Base-by-base conservation (phyloP, 805 yeast species). In the Komagataella populi region DNA sequence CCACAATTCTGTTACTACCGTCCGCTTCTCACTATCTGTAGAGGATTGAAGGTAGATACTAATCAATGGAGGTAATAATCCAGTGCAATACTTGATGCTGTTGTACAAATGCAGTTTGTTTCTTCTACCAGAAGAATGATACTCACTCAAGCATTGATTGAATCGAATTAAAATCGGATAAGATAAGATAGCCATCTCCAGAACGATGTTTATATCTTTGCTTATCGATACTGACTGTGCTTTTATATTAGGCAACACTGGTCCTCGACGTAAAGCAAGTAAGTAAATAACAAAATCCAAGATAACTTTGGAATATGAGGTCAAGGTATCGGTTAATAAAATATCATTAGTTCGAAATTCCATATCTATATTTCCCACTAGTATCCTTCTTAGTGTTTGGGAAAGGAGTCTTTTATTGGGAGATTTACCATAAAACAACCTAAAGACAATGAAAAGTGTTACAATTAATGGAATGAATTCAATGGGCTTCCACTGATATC, bases 91-190 rank as follows among this genome's bases (percentile, higher is more conserved):
- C 66, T 93, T 93, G 56, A 80, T 51, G 47, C 87, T 76, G 61
- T 93, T 93, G 52, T 76, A 70, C 18, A 89, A 58, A 61, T 88
- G 91, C 50, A 71, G 71, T 45, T 53, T 67, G 45, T 81, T 74
- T 23, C 66, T 61, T 22, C 63, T 60, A 4, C 71, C 64, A 7
- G 83, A 73, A 49, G 70, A 61, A 10, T 66, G 58, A 60, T 72
- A 88, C 60, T 93, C 99, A 50, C 68, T 67, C 59, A 83, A 62
- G 64, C 98, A 93, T 67, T 93, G 99, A 48, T 77, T 76, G 23
- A 91, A 72, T 59, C 99, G 75, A 24, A 91, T 78, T n/a, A 77
- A 59, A 6, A 81, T 76, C 0, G 99, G 99, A 6, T 81, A 64
- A 22, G 59, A 56, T 2, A 65, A 59, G 6, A 67, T 50, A 2